Conservation (phyloP, 2,329 filamentous ascomycete species). For the Monosporascus sp. region DNA sequence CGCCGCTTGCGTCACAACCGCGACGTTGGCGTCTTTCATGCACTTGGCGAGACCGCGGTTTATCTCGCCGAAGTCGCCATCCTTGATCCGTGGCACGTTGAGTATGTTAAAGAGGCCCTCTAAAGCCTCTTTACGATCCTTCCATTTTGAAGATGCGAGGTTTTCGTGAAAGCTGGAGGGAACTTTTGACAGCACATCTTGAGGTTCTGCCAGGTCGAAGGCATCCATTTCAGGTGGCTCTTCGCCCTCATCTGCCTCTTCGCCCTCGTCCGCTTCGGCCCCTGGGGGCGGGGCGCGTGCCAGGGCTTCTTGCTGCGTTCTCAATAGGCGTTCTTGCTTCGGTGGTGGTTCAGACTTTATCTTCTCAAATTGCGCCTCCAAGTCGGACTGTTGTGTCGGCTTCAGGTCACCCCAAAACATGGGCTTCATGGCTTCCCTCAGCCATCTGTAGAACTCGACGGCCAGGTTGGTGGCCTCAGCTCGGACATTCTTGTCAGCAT, state of each 20-base stretch:
- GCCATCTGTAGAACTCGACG: constrained; percentile 93
- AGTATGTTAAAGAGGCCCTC: constrained; percentile 72
- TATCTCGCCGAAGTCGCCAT: constrained; percentile 81
- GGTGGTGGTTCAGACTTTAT: constrained; percentile 81
- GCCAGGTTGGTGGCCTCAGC: constrained; percentile 88
- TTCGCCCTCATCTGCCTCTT: constrained; percentile 53
- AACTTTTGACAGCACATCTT: constrained; percentile 78
- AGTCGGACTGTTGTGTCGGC: constrained; percentile 86
- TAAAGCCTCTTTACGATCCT: constrained; percentile 90
- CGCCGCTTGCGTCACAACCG: constrained; percentile 87
- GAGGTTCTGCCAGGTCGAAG: constrained; percentile 77
- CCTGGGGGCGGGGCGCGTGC: constrained; percentile 60
- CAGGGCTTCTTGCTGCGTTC: constrained; percentile 81
- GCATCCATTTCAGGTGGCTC: constrained; percentile 70
- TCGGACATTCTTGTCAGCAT: constrained; percentile 96
- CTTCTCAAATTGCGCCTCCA: constrained; percentile 91
- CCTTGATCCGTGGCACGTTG: constrained; percentile 87
- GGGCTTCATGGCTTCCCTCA: constrained; percentile 96
- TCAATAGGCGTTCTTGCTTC: constrained; percentile 83
- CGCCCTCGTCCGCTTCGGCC: constrained; percentile 51
- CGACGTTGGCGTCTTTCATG: constrained; percentile 98
- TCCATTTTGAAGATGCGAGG: constrained; percentile 91
- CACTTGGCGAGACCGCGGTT: constrained; percentile 80
- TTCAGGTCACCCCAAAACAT: constrained; percentile 97
- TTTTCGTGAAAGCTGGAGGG: constrained; percentile 78